These are phyloP conservation scores for Nicotiana tabacum DNA, from an alignment of 257 asterid species.

Conservation along the genomic window DNA sequence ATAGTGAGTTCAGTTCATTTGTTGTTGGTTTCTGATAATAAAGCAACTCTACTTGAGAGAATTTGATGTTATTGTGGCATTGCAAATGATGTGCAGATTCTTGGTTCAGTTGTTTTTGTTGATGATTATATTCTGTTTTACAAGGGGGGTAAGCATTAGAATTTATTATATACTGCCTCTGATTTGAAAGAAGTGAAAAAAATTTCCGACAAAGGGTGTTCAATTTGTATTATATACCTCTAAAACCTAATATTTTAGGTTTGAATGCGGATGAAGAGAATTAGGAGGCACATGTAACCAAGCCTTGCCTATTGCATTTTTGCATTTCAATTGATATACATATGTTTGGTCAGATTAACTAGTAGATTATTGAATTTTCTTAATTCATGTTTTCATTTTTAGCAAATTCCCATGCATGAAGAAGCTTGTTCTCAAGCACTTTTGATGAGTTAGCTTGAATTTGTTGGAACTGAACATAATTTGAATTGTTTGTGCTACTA, in stretches of 20 bases:
- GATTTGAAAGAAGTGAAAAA: too few relatives aligned
- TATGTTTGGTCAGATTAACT: neutral
- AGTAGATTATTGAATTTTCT: neutral
- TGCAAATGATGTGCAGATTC: neutral
- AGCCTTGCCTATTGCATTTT: neutral
- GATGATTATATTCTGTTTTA: neutral
- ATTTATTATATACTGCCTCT: neutral
- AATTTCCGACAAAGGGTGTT: too few relatives aligned
- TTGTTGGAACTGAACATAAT: neutral
- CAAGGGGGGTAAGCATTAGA: neutral
- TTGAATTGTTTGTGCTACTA: neutral
- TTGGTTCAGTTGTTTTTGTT: neutral
- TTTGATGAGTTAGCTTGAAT: neutral
- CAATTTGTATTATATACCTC: too few relatives aligned
- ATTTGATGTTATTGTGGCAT: neutral
- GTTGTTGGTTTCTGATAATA: neutral
- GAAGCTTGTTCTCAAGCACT: neutral
- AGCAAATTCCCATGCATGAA: neutral
- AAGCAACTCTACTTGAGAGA: neutral
- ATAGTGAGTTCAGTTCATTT: neutral
- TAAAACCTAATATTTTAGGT: neutral
- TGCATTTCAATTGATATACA: neutral
- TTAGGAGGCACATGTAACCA: neutral
- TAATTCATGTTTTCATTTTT: neutral
- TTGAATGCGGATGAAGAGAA: slow-evolving; percentile 1